phyloP scores from a whole-genome alignment of 2,329 filamentous ascomycete species.

The Pseudocercospora crystallina region DNA sequence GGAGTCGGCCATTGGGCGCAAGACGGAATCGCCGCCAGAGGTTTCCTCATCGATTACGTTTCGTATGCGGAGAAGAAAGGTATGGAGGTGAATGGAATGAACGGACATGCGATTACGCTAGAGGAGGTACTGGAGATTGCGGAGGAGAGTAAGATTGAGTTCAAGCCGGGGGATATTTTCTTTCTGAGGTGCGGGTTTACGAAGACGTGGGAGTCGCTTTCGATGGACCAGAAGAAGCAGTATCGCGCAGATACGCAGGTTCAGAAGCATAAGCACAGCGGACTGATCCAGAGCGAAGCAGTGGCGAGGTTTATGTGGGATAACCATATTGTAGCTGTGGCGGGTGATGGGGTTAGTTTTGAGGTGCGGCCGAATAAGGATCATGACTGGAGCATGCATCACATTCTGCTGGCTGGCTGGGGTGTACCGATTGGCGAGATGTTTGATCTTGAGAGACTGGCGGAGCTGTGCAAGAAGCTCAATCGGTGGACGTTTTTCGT shows the following conservation, averaged over 20 bases:
- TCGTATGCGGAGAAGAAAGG: conserved; percentile 7
- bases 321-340: conserved; percentile 17
- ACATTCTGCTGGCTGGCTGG: conserved; percentile 25
- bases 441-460: conserved; percentile 36
- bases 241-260: conserved; percentile 6
- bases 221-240: conserved; percentile 7
- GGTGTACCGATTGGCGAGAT: conserved; percentile 35
- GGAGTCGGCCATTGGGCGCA: conserved; percentile 16
- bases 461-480: conserved; percentile 30
- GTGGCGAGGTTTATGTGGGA: conserved; percentile 13
- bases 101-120: conserved; percentile 7
- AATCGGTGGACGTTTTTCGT: conserved; percentile 33
- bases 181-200: conserved; percentile 15
- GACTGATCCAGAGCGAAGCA: conserved; percentile 13
- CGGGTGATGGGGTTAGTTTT: conserved; percentile 13
- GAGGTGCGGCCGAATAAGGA: conserved; percentile 14
- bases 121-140: conserved; percentile 11
- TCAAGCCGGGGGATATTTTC: conserved; percentile 19
- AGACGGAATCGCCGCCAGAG: conserved; percentile 13
- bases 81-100: conserved; percentile 9
- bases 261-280: conserved; percentile 7
- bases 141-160: conserved; percentile 4
- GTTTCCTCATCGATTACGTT: conserved; percentile 14
- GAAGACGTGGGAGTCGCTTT: conserved; percentile 13
- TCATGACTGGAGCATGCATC: conserved; percentile 15